Percentiles rank a stretch among this genome's conserved stretches.
Conservation (phyloP, 805 yeast genomes). For the Candida succiphila region DNA sequence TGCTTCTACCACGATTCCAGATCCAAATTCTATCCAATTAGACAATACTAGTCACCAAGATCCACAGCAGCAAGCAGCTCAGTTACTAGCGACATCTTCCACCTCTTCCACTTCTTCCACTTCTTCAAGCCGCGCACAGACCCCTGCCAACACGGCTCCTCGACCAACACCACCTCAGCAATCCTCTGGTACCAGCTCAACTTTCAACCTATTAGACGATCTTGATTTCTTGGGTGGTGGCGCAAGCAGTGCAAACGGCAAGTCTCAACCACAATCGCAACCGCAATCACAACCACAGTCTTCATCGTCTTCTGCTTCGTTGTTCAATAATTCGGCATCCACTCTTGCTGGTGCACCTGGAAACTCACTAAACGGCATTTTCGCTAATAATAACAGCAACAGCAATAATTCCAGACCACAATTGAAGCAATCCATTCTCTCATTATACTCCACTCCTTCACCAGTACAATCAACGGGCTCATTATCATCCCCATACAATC, state of each 20-base stretch:
- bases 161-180: constrained; percentile 1
- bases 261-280: background rate
- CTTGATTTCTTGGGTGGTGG: background rate
- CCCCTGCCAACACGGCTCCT: background rate
- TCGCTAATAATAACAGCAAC: constrained; percentile 7
- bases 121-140: constrained; percentile 1
- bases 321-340: too few species aligned
- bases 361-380: background rate
- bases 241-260: background rate
- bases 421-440: constrained; percentile 82
- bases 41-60: constrained; percentile 2
- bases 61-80: constrained; percentile 9
- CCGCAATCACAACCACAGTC: constrained; percentile 1
- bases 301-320: constrained; percentile 3
- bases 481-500: background rate
- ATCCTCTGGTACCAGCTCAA: constrained; percentile 1
- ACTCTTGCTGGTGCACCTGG: background rate
- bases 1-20: constrained; percentile 42
- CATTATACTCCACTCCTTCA: constrained; percentile 68
- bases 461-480: constrained; percentile 7
- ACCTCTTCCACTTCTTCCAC: constrained; percentile 1
- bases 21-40: constrained; percentile 35
- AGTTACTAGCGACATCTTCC: constrained; percentile 10
- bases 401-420: constrained; percentile 51
- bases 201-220: constrained; percentile 1